Base-by-base conservation (phyloP, 345 rosid genomes). In the Acer negundo region DNA sequence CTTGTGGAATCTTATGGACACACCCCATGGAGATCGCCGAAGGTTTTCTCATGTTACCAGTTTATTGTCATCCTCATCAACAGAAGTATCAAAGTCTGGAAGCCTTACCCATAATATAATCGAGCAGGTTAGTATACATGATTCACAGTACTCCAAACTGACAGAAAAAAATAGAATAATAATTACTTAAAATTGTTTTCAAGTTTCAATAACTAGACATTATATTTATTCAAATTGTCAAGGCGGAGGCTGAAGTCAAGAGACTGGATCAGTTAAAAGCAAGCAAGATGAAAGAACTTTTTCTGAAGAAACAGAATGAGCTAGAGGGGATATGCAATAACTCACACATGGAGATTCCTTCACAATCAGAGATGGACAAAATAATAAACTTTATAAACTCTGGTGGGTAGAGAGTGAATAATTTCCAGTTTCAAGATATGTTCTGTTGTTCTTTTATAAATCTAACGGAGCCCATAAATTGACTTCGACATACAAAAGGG, bases 211-310 rank as follows among this genome's bases (percentile, higher is more conserved):
- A 67, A 62, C 10, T 38, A 58, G 7, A 51, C 17, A 68, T 62
- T 51, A 79, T 46, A 79, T 19, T 70, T 67, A 24, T 46, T 79
- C 22, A 42, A 67, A 70, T 24, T 64, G 79, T 80, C 78, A 81
- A 96, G 99, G 92, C 89, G 82, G 99, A 92, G 87, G 91, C 94
- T 61, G 98, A 96, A 92, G 98, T 90, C 71, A 90, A 89, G 85
- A 89, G 99, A 86, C 87, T 96, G 79, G 98, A 91, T 86, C 91
- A 94, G 76, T 84, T 96, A 67, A 96, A 96, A 86, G 95, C 96
- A 69, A 91, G 91, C 86, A 96, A 91, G 88, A 96, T 90, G 87
- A 90, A 91, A 85, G 99, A 96, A 83, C 88, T 94, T 59, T 92
- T 92, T 74, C 78, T 91, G 73, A 94, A 88, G 90, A 96, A 96